Evolutionary conservation across 495 filamentous ascomycete genomes (phyloP).

Genomic region (Letharia lupina): DNA sequence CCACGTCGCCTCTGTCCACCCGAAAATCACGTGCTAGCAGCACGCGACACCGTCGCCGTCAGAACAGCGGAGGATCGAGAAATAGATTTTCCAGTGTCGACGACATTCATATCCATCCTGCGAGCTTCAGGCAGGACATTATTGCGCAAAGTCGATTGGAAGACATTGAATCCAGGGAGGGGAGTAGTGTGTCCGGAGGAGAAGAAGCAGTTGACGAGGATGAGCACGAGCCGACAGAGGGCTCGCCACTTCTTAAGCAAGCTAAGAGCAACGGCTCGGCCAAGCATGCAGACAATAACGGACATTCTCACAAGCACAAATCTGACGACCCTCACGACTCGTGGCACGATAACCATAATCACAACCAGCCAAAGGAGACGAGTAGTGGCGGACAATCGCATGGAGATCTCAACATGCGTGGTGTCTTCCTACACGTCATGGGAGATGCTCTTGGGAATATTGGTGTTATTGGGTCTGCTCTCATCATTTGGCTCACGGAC

Average conservation of each 20-base stretch:
- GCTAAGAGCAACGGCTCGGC: constrained; percentile 22
- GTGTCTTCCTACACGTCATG: constrained; percentile 91
- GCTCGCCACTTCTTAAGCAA: constrained; percentile 37
- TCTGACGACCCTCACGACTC: constrained; percentile 1
- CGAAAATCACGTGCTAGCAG: constrained; percentile 20
- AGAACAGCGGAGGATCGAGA: constrained; percentile 47
- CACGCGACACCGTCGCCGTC: constrained; percentile 38
- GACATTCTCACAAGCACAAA: constrained; percentile 5
- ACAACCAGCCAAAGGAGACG: constrained; percentile 63
- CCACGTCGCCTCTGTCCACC: constrained; percentile 30
- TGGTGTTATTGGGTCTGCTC: constrained; percentile 86
- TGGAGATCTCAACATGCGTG: constrained; percentile 91
- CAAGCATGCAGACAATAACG: constrained; percentile 15
- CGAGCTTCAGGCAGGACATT: constrained; percentile 82
- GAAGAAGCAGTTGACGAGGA: constrained; percentile 38
- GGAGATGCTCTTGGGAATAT: constrained; percentile 96
- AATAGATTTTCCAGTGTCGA: constrained; percentile 49
- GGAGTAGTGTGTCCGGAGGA: constrained; percentile 39
- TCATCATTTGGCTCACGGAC: constrained; percentile 82
- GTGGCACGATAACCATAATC: constrained; percentile 52
- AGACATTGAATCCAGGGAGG: constrained; percentile 44
- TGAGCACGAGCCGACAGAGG: constrained; percentile 37
- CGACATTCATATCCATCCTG: constrained; percentile 80
- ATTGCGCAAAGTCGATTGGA: constrained; percentile 62
- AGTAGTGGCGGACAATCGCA: constrained; percentile 61